Evolutionary conservation across 2,329 filamentous ascomycete genomes (phyloP), one percentile per base, ranked within the genome.

Genomic region (Orbilia blumenaviensis): DNA sequence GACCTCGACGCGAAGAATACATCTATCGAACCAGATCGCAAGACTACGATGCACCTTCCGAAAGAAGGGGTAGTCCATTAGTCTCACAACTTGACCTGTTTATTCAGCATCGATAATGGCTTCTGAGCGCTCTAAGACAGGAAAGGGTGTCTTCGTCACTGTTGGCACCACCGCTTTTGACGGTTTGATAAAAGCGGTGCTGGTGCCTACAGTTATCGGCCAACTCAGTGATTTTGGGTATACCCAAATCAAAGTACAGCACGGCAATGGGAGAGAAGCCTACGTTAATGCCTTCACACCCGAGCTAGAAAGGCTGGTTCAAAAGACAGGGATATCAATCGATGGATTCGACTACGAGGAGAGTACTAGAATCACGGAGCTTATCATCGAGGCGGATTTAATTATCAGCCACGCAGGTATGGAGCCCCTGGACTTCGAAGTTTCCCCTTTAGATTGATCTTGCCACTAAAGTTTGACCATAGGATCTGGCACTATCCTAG

Each of bases 401-500:
- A 88, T 97, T 32, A 91, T 99, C 73, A 93, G 91, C 48, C 95
- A 99, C 84, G 94, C 93, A 78, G 95, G 94, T 94, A 85, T 79
- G 36, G 6, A 42, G n/a, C 27, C 14, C 12, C 41, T 12, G 27
- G 9, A 8, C 21, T 42, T 29, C 2, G 2, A 41, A 2, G 2
- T 69, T 29, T 29, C 16, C 6, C 27, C 7, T 9, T 16, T 46
- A 23, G 36, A 29, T 12, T 46, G 14, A 52, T n/a, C n/a, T n/a
- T n/a, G n/a, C 48, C 8, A 8, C 38, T 6, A 16, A 60, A 25
- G 12, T 54, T 14, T 14, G 48, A 62, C 10, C 27, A 52, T 10
- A 97, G 94, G 94, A 14, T 94, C 94, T 10, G 95, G 95, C 7
- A 93, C 92, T 2, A 93, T 98, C 27, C 86, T 98, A 0, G 93